Base-by-base conservation (phyloP, 1,139 yeast genomes). In the Candida neerlandica region DNA sequence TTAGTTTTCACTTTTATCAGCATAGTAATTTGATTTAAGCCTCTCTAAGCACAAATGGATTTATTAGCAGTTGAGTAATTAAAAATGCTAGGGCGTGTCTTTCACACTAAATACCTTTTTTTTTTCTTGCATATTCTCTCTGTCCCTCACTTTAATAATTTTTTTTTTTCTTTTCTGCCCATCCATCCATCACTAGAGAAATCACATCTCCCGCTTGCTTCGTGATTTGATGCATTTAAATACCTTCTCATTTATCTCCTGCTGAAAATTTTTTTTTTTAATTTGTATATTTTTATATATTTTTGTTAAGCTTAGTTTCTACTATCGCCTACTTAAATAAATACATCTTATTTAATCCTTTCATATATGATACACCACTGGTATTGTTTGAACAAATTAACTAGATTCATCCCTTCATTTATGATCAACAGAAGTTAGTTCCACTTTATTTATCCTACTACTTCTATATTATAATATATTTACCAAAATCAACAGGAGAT, bases 361-460 rank as follows among this genome's bases (percentile, higher is more conserved):
- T 37, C 41, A 37, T 39, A 29, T 39, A 45, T 45, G 48, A 38
- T 45, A 41, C 34, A 41, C 26, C 48, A 45, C 14, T 45, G 48
- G 48, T 45, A 45, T 37, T 40, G 32, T 32, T 45, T 37, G 21
- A 38, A 35, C 33, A 45, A 45, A 27, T 35, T 45, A 38, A 38
- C 43, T 11, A 34, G 16, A 18, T 32, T 40, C 32, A 40, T 40
- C 14, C 34, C 48, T 18, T 38, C 48, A n/a, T 45, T 18, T 30
- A 45, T 45, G 38, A 35, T 39, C 26, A 45, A 21, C 48, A 39
- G 39, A 45, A 45, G 48, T 42, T 45, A 45, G 41, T n/a, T 29
- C 9, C 33, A 11, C 5, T 11, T 29, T 29, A 29, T 29, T 29
- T n/a, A 29, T 6, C 33, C 11, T 29, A 11, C 33, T 12, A n/a